Evolutionary conservation across 1,284 basidiomycete genomes (phyloP), one percentile per base, ranked within the genome.

Genomic region (Pseudomicrostroma phylloplanum): DNA sequence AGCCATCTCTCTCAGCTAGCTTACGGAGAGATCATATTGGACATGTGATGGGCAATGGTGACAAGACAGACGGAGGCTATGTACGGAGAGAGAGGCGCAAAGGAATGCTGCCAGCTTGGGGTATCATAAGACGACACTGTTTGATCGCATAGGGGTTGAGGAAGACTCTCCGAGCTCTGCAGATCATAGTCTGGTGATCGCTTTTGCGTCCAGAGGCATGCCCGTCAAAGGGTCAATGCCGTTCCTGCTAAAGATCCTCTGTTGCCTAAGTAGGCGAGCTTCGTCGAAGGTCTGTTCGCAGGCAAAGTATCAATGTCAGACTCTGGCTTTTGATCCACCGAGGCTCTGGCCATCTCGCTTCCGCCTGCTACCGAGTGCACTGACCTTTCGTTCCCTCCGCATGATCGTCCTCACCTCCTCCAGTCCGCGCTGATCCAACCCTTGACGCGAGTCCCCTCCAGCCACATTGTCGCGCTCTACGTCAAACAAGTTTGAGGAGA

Each of bases 211-310:
- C 23, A 78, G 55, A 3, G 74, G 74, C 56, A 78, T 55, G 0
- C 76, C 76, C 15, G 75, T 78, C 1, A 60, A 62, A 0, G 76
- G 76, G 57, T 78, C 76, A 54, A 78, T 68, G 54, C 72, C 72
- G 58, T 78, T 68, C 41, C 59, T 49, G 7, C 56, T 55, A 25
- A 78, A 55, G 30, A 70, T 61, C 56, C 68, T 64, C 42, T 71
- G 64, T 39, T 77, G 75, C 21, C 73, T 57, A n/a, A 71, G 70
- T 26, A 78, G 58, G 12, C 76, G 58, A 6, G 76, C 76, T 53
- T 76, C 68, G 43, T 78, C 76, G 42, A 78, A 78, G 4, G 59
- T 60, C 71, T 72, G 59, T 13, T 4, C 12, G 43, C 4, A 21
- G 43, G 43, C 17, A 12, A 3, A n/a, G 43, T 4, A 3, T 4